phyloP scores from a whole-genome alignment of 352 stramenopile genomes.

The Vaucheria bursata region DNA sequence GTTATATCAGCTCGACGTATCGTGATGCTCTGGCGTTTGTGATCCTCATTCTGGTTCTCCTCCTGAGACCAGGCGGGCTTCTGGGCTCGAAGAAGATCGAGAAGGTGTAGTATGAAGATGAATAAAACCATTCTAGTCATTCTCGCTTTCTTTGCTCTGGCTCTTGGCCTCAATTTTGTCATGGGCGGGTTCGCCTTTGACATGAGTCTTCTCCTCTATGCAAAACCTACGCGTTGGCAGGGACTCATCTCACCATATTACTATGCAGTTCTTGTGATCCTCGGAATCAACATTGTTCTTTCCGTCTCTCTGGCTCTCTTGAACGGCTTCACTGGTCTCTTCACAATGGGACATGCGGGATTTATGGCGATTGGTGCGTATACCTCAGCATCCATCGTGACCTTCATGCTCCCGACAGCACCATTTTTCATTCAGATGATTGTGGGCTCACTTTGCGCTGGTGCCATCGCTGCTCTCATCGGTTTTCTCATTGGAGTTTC shows the following conservation, averaged over 20 bases:
- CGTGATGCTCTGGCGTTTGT: not conserved
- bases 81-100: not conserved
- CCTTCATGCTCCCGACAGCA: not conserved
- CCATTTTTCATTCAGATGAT: no score
- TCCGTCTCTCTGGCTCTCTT: not conserved
- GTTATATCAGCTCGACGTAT: not conserved
- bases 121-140: no score
- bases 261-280: not conserved
- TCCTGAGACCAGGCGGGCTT: not conserved
- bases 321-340: not conserved
- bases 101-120: not conserved
- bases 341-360: not conserved
- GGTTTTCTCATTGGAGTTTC: not conserved
- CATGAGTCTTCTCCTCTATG: no score
- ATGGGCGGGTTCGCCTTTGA: no score
- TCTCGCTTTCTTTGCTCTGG: no score
- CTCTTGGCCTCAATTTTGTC: no score
- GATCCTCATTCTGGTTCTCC: not conserved
- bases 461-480: not conserved
- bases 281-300: not conserved
- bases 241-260: no score
- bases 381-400: not conserved
- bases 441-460: not conserved
- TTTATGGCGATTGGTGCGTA: not conserved
- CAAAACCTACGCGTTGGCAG: no score